Conservation (phyloP, 1,139 yeast species). For the Entelexis sorbosivorans region DNA sequence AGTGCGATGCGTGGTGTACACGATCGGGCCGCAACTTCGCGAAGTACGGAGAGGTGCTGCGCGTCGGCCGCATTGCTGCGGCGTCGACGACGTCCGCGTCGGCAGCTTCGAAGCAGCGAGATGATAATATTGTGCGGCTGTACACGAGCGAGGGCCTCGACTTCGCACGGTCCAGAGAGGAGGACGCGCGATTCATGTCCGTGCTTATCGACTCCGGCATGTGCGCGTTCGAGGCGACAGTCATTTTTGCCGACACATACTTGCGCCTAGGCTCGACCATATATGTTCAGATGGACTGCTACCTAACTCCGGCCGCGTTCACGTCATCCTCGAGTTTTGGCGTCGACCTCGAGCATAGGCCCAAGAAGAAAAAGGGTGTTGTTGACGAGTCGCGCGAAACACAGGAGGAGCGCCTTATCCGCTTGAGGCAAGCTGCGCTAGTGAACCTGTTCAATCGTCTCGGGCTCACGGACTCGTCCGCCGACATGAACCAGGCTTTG, state of each 20-base stretch:
- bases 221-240: slow-evolving; percentile 46
- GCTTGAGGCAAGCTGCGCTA: slow-evolving; percentile 50
- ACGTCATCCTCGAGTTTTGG: slow-evolving; percentile 6
- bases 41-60: slow-evolving; percentile 41
- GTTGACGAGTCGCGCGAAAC: slow-evolving; percentile 38
- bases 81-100: not conserved
- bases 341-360: slow-evolving; percentile 2
- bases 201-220: slow-evolving; percentile 52
- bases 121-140: slow-evolving; percentile 30
- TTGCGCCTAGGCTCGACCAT: slow-evolving; percentile 66
- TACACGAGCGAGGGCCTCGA: slow-evolving; percentile 39
- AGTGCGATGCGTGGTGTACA: slow-evolving; percentile 74
- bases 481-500: slow-evolving; percentile 7
- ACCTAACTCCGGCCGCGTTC: slow-evolving; percentile 45
- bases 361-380: slow-evolving; percentile 8
- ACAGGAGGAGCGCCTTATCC: slow-evolving; percentile 41
- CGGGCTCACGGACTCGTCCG: slow-evolving; percentile 26
- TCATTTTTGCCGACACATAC: slow-evolving; percentile 48
- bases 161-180: slow-evolving; percentile 68
- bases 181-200: slow-evolving; percentile 53
- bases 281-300: slow-evolving; percentile 53
- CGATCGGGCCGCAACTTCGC: slow-evolving; percentile 53
- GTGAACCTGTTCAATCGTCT: slow-evolving; percentile 46
- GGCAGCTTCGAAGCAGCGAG: slow-evolving; percentile 12
- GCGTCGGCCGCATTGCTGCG: slow-evolving; percentile 28